phyloP scores from a whole-genome alignment of 768 basidiomycete genomes.

The Coprinopsis sp. region DNA sequence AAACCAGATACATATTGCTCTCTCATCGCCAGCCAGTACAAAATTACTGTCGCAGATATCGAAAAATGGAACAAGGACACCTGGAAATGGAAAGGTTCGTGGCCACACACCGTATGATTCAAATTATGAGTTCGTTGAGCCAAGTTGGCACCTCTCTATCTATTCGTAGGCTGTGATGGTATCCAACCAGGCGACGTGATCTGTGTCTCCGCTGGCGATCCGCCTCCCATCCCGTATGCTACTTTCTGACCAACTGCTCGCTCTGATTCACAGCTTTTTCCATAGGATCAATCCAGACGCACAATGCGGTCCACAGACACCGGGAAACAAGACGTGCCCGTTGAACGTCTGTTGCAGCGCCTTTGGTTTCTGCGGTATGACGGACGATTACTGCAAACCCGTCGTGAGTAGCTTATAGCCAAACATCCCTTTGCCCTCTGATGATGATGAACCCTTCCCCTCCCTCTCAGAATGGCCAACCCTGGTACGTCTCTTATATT shows the following conservation, averaged over 20 bases:
- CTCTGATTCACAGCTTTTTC: not conserved
- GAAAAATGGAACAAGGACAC: constrained; percentile 18
- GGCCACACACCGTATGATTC: no score
- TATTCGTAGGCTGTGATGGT: constrained; percentile 13
- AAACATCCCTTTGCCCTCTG: no score
- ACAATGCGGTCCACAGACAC: constrained; percentile 21
- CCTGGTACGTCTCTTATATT: no score
- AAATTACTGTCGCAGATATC: constrained; percentile 16
- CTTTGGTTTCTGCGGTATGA: constrained; percentile 22
- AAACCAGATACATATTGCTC: constrained; percentile 12
- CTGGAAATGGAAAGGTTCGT: constrained; percentile 17
- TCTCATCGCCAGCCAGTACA: constrained; percentile 13
- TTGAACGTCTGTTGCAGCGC: constrained; percentile 22
- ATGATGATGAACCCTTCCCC: no score
- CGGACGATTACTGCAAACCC: constrained; percentile 19
- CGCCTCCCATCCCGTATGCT: constrained; percentile 18
- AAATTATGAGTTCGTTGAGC: no score
- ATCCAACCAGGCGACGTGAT: constrained; percentile 15
- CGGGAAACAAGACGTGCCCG: constrained; percentile 17
- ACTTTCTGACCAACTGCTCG: not conserved
- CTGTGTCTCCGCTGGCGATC: constrained; percentile 19
- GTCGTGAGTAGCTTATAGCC: constrained; percentile 7
- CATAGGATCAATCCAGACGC: constrained; percentile 10
- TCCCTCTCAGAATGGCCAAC: no score
- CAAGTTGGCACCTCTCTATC: no score